Base-by-base conservation (phyloP, 164 flowering plant genomes). In the Malania oleifera region DNA sequence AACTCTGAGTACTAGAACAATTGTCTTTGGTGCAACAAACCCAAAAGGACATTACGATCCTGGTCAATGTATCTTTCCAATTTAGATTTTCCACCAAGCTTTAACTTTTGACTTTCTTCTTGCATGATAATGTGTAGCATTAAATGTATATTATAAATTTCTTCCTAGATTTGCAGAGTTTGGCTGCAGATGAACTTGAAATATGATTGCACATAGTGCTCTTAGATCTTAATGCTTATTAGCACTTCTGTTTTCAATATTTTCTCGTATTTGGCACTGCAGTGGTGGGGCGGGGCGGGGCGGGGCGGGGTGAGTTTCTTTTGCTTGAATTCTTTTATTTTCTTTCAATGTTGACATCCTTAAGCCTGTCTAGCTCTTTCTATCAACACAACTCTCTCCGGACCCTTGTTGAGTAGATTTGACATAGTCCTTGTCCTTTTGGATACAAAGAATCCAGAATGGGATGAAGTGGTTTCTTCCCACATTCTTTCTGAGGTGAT, bases 11-110 rank as follows among this genome's bases (percentile, higher is more conserved):
- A 93, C 97, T 17, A 82, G 80, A 62, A 90, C 98, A 19, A 78
- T 78, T 38, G 97, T 93, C 27, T 86, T 93, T 74, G 99, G 97
- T 29, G 99, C 97, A 64, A 93, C 99, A 68, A 93, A 93, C 72
- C 96, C 99, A 0, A 93, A 93, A 64, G 99, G 99, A 46, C 95
- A 90, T 38, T 93, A 88, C 71, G 99, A 93, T 73, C 95, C 95
- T 59, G 83, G 70, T 64, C 95, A 90, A 75, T 53, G 98, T 91
- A 91, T 80, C 81, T 28, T 61, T 68, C 20, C 22, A 19, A 17
- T 56, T 46, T 7, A 22, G 24, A 19, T 18, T 38, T 14, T 40
- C 7, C 64, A 2, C 55, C 15, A 38, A 52, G 53, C 20, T 7
- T n/a, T 25, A 44, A 39, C 13, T 28, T 25, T 55, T 24, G 24